These are phyloP conservation scores for Cladophialophora chaetospira DNA, from an alignment of 2,329 filamentous ascomycete genomes.

Conservation along the genomic window DNA sequence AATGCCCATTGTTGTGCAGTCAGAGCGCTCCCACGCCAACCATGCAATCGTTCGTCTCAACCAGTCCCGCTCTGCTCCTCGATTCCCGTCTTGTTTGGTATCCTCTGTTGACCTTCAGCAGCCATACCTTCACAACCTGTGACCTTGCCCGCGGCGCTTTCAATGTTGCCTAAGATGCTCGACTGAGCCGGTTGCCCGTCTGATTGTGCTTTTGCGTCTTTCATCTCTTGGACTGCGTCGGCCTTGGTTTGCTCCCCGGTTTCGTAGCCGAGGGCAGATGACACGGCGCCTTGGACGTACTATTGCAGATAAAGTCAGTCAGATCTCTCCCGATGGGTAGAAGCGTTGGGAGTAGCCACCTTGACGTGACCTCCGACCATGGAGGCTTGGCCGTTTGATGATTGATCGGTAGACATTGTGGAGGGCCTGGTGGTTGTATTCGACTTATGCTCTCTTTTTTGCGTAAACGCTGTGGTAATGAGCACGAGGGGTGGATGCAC, in stretches of 20 bases:
- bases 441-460: too few species aligned
- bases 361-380: conserved; percentile 31
- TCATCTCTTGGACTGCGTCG: conserved; percentile 31
- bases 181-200: conserved; percentile 24
- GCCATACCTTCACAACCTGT: conserved; percentile 33
- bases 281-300: conserved; percentile 33
- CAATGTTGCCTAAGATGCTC: conserved; percentile 27
- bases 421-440: too few species aligned
- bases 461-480: too few species aligned
- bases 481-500: not conserved
- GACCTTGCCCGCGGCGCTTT: conserved; percentile 29
- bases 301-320: conserved; percentile 2
- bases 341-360: conserved; percentile 9
- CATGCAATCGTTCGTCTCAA: not conserved
- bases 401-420: conserved; percentile 18
- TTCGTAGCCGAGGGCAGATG: conserved; percentile 30
- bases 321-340: not conserved
- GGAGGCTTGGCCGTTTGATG: conserved; percentile 27
- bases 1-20: too few species aligned
- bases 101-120: conserved; percentile 28
- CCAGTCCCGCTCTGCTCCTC: conserved; percentile 29
- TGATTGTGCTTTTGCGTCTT: conserved; percentile 22
- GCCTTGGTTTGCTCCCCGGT: conserved; percentile 30
- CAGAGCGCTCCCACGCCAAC: too few species aligned
- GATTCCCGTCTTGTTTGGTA: conserved; percentile 23